A percentile compares a stretch with the other conserved stretches of the same genome.
Evolutionary conservation across 2,329 filamentous ascomycete genomes (phyloP).

Genomic region (Colletotrichum lupini): DNA sequence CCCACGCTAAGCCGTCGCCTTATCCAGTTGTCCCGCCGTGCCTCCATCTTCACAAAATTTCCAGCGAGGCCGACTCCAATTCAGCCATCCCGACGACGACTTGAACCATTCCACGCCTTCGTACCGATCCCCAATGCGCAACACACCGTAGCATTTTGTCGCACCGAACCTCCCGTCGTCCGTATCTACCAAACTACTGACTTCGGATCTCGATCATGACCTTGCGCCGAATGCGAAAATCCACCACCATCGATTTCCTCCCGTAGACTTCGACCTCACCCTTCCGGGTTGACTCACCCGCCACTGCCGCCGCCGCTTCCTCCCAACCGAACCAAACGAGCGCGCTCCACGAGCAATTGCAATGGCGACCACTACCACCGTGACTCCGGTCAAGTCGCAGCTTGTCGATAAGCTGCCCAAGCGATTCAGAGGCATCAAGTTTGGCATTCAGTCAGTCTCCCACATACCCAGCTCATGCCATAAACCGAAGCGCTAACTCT

Average conservation of each 20-base stretch:
- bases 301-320: neutral
- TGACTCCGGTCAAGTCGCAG: conserved; percentile 78
- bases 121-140: neutral
- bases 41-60: conserved; percentile 31
- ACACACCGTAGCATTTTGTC: neutral
- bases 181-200: neutral
- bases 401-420: conserved; percentile 90
- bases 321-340: neutral
- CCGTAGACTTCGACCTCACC: conserved; percentile 26
- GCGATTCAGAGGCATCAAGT: conserved; percentile 92
- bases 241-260: conserved; percentile 16
- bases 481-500: neutral
- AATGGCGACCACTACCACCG: conserved; percentile 40
- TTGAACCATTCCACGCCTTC: neutral
- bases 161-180: neutral
- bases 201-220: conserved; percentile 27
- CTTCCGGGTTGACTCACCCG: conserved; percentile 16
- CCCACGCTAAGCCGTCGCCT: conserved; percentile 11
- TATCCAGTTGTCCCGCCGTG: conserved; percentile 2
- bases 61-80: conserved; percentile 5
- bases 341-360: neutral
- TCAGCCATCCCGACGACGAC: neutral
- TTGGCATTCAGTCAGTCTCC: conserved; percentile 80
- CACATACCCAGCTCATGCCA: neutral
- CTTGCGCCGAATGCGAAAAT: conserved; percentile 31